A percentile compares a stretch with the other conserved stretches of the same genome.
Evolutionary conservation across 2,329 filamentous ascomycete genomes (phyloP).

Genomic region (Fusarium virguliforme): DNA sequence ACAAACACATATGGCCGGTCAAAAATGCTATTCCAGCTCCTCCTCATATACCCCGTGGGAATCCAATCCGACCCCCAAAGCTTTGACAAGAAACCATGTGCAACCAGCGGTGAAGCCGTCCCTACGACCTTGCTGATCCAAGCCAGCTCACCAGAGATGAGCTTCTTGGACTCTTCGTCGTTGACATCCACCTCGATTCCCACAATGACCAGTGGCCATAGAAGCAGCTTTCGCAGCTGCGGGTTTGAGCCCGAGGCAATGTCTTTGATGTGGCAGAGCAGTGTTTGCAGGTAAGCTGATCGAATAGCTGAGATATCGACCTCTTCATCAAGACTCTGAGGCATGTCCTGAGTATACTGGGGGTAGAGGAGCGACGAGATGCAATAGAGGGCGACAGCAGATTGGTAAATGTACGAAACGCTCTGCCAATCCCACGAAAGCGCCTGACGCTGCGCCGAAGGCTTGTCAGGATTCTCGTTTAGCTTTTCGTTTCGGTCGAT

Average conservation of each 20-base stretch:
- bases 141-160: slow-evolving; percentile 34
- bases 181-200: slow-evolving; percentile 42
- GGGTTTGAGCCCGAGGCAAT: slow-evolving; percentile 8
- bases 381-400: slow-evolving; percentile 45
- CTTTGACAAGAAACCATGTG: slow-evolving; percentile 30
- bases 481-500: slow-evolving; percentile 1
- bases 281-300: slow-evolving; percentile 6
- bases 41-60: background rate
- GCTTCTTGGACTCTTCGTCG: slow-evolving; percentile 29
- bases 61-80: slow-evolving; percentile 36
- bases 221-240: slow-evolving; percentile 37
- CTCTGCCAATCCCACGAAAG: slow-evolving; percentile 31
- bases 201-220: slow-evolving; percentile 50
- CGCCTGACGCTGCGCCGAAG: background rate
- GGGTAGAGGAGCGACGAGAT: slow-evolving; percentile 17
- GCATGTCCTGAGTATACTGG: background rate
- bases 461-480: background rate
- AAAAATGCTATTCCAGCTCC: background rate
- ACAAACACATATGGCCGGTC: slow-evolving; percentile 9
- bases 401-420: slow-evolving; percentile 37
- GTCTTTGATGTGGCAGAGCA: slow-evolving; percentile 23
- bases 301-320: background rate
- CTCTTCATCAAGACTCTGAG: background rate
- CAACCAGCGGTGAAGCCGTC: slow-evolving; percentile 40
- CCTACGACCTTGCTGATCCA: slow-evolving; percentile 43